Evolutionary conservation across 139 green algal species (phyloP).

Genomic region (Deuterostichococcus epilithicus): DNA sequence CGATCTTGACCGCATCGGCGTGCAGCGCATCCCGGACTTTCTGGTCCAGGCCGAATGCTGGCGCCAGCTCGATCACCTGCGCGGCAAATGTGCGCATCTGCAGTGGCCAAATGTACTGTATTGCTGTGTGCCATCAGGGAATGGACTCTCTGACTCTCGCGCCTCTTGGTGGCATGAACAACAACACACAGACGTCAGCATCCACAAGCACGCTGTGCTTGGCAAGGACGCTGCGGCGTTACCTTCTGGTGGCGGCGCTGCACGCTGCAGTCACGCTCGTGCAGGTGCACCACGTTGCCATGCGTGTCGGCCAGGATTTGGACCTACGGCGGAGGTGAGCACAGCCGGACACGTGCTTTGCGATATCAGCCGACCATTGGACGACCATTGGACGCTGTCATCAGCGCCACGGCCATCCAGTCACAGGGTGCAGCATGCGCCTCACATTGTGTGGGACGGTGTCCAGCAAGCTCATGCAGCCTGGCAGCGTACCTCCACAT

Average conservation of each 20-base stretch:
- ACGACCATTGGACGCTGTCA: no score
- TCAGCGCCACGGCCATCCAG: no score
- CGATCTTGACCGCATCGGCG: constrained; percentile 71
- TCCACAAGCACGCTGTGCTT: no score
- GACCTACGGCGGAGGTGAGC: constrained; percentile 30
- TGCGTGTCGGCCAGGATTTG: constrained; percentile 92
- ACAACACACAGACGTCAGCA: no score
- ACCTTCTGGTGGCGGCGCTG: constrained; percentile 98
- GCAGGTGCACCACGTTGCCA: constrained; percentile 93
- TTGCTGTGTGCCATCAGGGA: no score
- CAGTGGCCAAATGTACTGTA: no score
- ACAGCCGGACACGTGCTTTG: not conserved
- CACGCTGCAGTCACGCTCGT: constrained; percentile 95
- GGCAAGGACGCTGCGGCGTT: no score
- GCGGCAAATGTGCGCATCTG: not conserved
- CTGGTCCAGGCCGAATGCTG: constrained; percentile 54
- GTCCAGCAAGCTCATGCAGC: not conserved
- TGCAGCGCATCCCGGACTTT: constrained; percentile 48
- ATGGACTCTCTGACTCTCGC: no score
- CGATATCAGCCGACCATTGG: no score
- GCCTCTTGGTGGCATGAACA: no score
- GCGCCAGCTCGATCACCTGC: constrained; percentile 86
- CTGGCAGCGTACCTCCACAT: constrained; percentile 14
- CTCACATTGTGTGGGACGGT: no score
- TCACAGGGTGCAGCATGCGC: no score